Percentiles rank a stretch among this genome's conserved stretches.
Evolutionary conservation across 176 grass and related monocot genomes (phyloP).

Genomic region (Carex littledalei): DNA sequence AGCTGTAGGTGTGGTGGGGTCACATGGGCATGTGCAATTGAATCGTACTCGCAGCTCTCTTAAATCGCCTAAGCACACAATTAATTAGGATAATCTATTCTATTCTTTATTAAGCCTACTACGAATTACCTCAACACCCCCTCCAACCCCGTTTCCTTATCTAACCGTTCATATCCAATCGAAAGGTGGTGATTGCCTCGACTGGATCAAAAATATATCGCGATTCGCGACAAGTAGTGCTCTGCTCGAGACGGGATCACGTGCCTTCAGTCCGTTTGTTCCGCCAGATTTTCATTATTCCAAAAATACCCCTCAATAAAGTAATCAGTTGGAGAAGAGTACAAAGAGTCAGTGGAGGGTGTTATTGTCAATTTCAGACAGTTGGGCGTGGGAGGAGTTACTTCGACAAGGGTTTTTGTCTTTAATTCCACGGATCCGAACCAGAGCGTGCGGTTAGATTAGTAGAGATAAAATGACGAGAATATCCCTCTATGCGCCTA

Average conservation of each 20-base stretch:
- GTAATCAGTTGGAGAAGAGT: not conserved
- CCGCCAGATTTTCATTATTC: not conserved
- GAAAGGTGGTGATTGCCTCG: constrained; percentile 1
- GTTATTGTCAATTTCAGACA: not conserved
- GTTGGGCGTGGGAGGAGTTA: constrained; percentile 31
- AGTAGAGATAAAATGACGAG: not conserved
- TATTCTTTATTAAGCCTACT: not conserved
- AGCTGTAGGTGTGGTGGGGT: constrained; percentile 46
- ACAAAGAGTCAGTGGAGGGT: constrained; percentile 9
- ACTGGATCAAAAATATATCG: not conserved
- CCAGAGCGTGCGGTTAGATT: constrained; percentile 35
- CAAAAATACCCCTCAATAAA: not conserved
- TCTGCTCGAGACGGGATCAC: constrained; percentile 60
- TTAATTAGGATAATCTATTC: constrained; percentile 20
- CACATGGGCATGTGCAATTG: constrained; percentile 68
- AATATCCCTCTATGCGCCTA: not conserved
- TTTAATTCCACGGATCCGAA: constrained; percentile 58
- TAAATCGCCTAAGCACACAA: constrained; percentile 8
- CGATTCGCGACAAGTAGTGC: constrained; percentile 22
- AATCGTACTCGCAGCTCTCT: constrained; percentile 22
- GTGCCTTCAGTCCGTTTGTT: constrained; percentile 28
- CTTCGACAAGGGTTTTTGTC: constrained; percentile 59
- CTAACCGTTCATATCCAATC: constrained; percentile 26
- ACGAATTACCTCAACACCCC: not conserved
- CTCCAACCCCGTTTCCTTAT: not conserved